phyloP scores from a whole-genome alignment of 1,139 yeast genomes.

The Saccharomycopsis crataegensis region DNA sequence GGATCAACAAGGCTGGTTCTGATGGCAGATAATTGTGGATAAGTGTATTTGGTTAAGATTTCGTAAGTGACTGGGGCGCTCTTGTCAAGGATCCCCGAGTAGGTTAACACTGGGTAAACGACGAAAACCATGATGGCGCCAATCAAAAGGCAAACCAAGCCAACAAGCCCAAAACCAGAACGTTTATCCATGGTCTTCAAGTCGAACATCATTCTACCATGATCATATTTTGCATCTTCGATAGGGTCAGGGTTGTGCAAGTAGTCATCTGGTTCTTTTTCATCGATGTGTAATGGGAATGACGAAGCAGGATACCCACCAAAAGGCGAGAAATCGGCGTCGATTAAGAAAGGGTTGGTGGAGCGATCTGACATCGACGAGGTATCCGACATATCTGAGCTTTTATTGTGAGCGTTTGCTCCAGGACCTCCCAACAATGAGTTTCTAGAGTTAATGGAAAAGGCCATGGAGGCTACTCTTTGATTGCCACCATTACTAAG shows the following conservation, averaged over 20 bases:
- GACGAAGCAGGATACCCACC: conserved; percentile 91
- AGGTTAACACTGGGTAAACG: conserved; percentile 67
- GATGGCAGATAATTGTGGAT: conserved; percentile 54
- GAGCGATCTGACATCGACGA: conserved; percentile 27
- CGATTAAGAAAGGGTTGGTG: conserved; percentile 30
- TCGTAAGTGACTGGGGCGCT: conserved; percentile 33
- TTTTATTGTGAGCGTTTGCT: conserved; percentile 22
- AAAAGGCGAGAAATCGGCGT: conserved; percentile 67
- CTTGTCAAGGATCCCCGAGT: conserved; percentile 49
- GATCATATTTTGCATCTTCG: conserved; percentile 72
- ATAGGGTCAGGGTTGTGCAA: conserved; percentile 91
- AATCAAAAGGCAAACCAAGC: conserved; percentile 45
- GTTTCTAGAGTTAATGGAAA: conserved; percentile 28
- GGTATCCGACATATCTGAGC: conserved; percentile 26
- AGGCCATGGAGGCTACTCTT: conserved; percentile 37
- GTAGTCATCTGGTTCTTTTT: conserved; percentile 87
- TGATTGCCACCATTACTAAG: conserved; percentile 31
- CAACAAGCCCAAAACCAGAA: conserved; percentile 52
- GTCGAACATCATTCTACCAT: conserved; percentile 51
- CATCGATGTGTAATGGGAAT: conserved; percentile 80
- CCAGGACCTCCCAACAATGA: conserved; percentile 21
- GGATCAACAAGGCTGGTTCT: conserved; percentile 62
- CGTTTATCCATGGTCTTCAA: conserved; percentile 52
- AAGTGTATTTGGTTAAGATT: conserved; percentile 47
- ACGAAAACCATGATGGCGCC: conserved; percentile 64